phyloP scores from a whole-genome alignment of 192 early-diverging fungal genomes.

The Allomyces macrogynus region DNA sequence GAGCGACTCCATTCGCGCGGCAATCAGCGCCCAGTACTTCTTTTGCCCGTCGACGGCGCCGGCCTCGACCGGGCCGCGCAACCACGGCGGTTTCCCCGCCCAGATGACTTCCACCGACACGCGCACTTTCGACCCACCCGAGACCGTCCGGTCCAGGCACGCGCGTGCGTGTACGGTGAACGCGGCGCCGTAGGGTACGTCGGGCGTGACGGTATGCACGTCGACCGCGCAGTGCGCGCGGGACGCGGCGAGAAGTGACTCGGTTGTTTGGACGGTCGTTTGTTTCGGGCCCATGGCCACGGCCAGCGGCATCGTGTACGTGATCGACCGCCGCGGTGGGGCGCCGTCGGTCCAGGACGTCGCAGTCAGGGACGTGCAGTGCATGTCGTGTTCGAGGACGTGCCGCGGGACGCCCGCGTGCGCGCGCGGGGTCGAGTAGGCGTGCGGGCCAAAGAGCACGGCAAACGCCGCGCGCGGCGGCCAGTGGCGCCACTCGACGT shows the following conservation, averaged over 20 bases:
- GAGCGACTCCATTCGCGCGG: slow-evolving; percentile 1
- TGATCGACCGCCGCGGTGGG: slow-evolving; percentile 10
- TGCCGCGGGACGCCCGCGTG: background rate
- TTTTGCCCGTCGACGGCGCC: slow-evolving; percentile 24
- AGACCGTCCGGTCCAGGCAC: slow-evolving; percentile 2
- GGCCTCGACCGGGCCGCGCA: slow-evolving; percentile 22
- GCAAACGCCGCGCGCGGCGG: background rate
- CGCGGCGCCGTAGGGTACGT: slow-evolving; percentile 21
- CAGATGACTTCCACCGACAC: slow-evolving; percentile 27
- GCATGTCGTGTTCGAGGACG: background rate
- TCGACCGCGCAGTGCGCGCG: slow-evolving; percentile 15
- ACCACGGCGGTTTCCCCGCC: slow-evolving; percentile 21
- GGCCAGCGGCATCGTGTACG: slow-evolving; percentile 15
- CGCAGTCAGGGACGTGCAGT: background rate
- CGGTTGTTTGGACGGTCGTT: slow-evolving; percentile 16
- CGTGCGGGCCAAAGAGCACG: background rate
- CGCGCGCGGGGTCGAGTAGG: background rate
- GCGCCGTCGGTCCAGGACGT: background rate
- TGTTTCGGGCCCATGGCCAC: slow-evolving; percentile 16
- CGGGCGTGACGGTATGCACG: slow-evolving; percentile 23
- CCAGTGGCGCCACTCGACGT: background rate
- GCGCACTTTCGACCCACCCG: slow-evolving; percentile 3
- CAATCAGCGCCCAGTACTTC: slow-evolving; percentile 17
- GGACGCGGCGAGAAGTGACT: slow-evolving; percentile 10
- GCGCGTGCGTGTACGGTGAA: slow-evolving; percentile 24